A percentile compares a stretch with the other conserved stretches of the same genome.
Conservation (phyloP, 495 filamentous ascomycete genomes). For the Xylaria venustula region DNA sequence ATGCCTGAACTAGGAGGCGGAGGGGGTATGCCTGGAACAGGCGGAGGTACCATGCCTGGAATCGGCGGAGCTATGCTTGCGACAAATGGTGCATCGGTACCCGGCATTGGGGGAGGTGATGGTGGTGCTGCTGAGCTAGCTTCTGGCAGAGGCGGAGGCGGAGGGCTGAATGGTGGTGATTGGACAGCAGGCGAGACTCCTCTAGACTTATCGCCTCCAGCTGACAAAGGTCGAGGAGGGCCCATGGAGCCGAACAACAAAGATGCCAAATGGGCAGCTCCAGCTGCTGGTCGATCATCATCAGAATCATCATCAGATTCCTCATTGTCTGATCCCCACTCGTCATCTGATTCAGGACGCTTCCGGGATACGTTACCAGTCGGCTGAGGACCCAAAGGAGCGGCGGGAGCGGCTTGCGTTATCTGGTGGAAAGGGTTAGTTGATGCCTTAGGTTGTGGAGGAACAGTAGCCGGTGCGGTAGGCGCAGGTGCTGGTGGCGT, state of each 20-base stretch:
- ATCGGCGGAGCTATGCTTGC: slow-evolving; percentile 47
- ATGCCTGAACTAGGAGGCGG: slow-evolving; percentile 53
- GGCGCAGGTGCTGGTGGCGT: slow-evolving; percentile 42
- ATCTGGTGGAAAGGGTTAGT: slow-evolving; percentile 97
- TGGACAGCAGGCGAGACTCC: slow-evolving; percentile 42
- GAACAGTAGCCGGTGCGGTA: slow-evolving; percentile 30
- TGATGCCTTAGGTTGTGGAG: slow-evolving; percentile 55
- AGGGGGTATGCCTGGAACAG: slow-evolving; percentile 42
- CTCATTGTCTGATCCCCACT: slow-evolving; percentile 85
- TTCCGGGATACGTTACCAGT: slow-evolving; percentile 36
- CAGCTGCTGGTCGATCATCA: slow-evolving; percentile 71
- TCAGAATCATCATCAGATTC: slow-evolving; percentile 69
- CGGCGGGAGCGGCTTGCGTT: slow-evolving; percentile 48
- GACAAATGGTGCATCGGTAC: slow-evolving; percentile 18
- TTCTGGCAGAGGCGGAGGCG: slow-evolving; percentile 31
- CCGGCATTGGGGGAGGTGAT: slow-evolving; percentile 45
- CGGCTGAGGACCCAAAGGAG: slow-evolving; percentile 24
- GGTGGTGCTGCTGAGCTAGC: slow-evolving; percentile 39
- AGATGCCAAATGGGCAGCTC: slow-evolving; percentile 86
- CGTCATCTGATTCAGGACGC: slow-evolving; percentile 60
- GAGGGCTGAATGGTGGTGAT: slow-evolving; percentile 34
- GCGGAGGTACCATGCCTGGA: slow-evolving; percentile 31
- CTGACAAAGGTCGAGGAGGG: slow-evolving; percentile 83
- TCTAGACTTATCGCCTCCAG: slow-evolving; percentile 68
- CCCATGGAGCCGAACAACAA: slow-evolving; percentile 97